Conservation (phyloP, 768 basidiomycete species). For the Lentinula edodes region DNA sequence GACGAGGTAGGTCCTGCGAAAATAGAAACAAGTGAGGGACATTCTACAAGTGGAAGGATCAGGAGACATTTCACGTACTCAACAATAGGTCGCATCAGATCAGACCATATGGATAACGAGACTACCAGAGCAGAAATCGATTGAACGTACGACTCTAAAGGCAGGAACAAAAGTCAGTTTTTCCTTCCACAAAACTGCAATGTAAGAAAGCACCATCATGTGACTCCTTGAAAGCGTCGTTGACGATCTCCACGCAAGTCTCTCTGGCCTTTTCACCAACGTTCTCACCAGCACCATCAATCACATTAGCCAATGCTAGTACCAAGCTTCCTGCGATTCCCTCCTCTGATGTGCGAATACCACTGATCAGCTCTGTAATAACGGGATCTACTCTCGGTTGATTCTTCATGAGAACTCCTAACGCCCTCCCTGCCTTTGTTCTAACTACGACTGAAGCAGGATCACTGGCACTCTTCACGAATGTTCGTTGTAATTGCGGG, state of each 20-base stretch:
- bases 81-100: conserved; percentile 60
- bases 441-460: conserved; percentile 73
- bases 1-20: conserved; percentile 52
- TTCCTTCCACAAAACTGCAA: no score
- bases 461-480: conserved; percentile 90
- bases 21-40: conserved; percentile 7
- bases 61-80: conserved; percentile 42
- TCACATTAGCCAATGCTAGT: conserved; percentile 71
- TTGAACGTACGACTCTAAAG: conserved; percentile 62
- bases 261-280: conserved; percentile 74
- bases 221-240: conserved; percentile 70
- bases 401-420: conserved; percentile 86
- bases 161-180: not conserved
- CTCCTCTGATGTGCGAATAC: conserved; percentile 55
- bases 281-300: conserved; percentile 62
- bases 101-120: conserved; percentile 56
- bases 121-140: conserved; percentile 60
- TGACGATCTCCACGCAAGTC: conserved; percentile 66
- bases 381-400: conserved; percentile 91
- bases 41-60: not conserved
- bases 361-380: conserved; percentile 78
- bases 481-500: conserved; percentile 94
- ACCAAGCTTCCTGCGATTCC: conserved; percentile 72
- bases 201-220: conserved; percentile 49
- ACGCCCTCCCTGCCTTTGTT: conserved; percentile 73